Evolutionary conservation across 768 basidiomycete species (phyloP).

Genomic region (Cystofilobasidium bisporidii): DNA sequence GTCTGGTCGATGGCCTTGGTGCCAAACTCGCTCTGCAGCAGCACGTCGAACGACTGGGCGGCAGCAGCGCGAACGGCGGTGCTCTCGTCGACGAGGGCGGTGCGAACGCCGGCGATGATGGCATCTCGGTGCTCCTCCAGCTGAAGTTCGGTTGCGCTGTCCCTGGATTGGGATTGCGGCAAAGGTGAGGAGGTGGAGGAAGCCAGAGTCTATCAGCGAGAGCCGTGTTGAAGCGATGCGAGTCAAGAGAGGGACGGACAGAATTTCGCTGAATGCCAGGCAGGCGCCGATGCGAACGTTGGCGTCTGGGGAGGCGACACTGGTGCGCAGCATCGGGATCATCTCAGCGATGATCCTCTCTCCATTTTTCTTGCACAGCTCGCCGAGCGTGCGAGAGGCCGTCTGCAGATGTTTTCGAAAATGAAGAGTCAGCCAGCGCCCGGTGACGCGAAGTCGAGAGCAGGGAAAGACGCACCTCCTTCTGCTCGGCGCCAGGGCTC

Average conservation of each 20-base stretch:
- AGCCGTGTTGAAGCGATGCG: not conserved
- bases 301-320: slow-evolving; percentile 48
- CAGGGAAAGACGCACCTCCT: slow-evolving; percentile 54
- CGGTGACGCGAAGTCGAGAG: too few relatives aligned
- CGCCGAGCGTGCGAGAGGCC: slow-evolving; percentile 73
- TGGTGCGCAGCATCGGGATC: slow-evolving; percentile 60
- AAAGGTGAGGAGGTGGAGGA: not conserved
- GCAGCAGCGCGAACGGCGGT: slow-evolving; percentile 77
- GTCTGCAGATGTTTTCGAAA: slow-evolving; percentile 48
- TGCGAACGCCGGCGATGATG: slow-evolving; percentile 73
- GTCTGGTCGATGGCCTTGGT: slow-evolving; percentile 89
- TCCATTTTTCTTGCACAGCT: slow-evolving; percentile 90
- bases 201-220: too few relatives aligned
- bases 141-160: slow-evolving; percentile 71
- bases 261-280: slow-evolving; percentile 72
- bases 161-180: slow-evolving; percentile 45
- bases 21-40: slow-evolving; percentile 79
- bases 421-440: not conserved
- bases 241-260: slow-evolving; percentile 49
- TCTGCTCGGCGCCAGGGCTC: slow-evolving; percentile 69
- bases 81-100: slow-evolving; percentile 79
- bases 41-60: slow-evolving; percentile 74
- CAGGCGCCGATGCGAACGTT: slow-evolving; percentile 72
- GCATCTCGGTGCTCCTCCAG: slow-evolving; percentile 79
- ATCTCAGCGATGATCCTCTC: slow-evolving; percentile 80